phyloP scores from a whole-genome alignment of 805 yeast species.

The Saturnispora galanensis region DNA sequence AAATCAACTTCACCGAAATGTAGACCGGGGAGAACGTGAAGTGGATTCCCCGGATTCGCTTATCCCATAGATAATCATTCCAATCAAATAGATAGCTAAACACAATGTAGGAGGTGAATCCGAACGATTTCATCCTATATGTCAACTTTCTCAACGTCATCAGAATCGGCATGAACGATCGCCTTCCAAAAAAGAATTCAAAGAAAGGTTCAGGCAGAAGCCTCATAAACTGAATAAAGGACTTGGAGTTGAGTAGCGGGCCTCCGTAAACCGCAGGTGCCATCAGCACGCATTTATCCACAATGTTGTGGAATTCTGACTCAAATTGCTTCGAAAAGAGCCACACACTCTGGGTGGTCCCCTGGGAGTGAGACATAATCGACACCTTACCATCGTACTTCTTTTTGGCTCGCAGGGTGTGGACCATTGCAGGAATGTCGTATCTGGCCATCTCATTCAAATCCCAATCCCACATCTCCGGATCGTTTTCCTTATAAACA shows the following conservation, averaged over 20 bases:
- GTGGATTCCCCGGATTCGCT: constrained; percentile 54
- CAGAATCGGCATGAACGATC: constrained; percentile 72
- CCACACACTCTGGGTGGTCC: constrained; percentile 77
- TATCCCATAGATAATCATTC: constrained; percentile 74
- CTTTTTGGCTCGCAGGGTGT: constrained; percentile 40
- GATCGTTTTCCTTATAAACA: constrained; percentile 32
- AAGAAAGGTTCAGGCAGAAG: constrained; percentile 34
- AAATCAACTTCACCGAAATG: constrained; percentile 72
- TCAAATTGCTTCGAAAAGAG: constrained; percentile 48
- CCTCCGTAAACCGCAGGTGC: constrained; percentile 95
- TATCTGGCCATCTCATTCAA: constrained; percentile 68
- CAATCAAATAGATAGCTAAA: constrained; percentile 83
- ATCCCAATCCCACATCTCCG: constrained; percentile 88
- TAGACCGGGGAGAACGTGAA: constrained; percentile 81
- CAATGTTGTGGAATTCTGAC: constrained; percentile 27
- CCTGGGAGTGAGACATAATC: constrained; percentile 83
- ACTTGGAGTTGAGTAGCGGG: constrained; percentile 48
- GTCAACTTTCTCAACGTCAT: constrained; percentile 43
- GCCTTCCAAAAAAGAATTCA: constrained; percentile 58
- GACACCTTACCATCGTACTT: constrained; percentile 34
- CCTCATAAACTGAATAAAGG: constrained; percentile 56
- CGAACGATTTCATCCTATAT: constrained; percentile 44
- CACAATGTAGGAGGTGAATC: constrained; percentile 64
- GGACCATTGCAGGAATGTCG: constrained; percentile 69
- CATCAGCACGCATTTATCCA: constrained; percentile 63